Percentiles rank a stretch among this genome's conserved stretches.
These are phyloP conservation scores for Xylaria sp. DNA, from an alignment of 2,329 filamentous ascomycete genomes.

Conservation along the genomic window DNA sequence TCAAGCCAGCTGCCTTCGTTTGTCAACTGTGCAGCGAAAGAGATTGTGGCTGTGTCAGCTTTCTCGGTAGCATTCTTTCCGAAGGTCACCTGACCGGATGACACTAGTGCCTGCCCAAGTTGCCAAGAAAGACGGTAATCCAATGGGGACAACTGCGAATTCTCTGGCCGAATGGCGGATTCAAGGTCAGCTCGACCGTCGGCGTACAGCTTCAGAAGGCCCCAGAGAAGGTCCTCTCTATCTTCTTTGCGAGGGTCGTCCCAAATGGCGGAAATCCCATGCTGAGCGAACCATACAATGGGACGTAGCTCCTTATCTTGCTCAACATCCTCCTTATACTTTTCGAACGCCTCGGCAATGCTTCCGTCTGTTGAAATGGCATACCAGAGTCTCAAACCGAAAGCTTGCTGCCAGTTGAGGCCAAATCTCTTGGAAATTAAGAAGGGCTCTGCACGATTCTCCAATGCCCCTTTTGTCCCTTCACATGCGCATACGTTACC, in stretches of 20 bases:
- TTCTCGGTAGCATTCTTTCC: slow-evolving; percentile 62
- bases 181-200: slow-evolving; percentile 65
- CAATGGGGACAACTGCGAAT: slow-evolving; percentile 75
- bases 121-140: slow-evolving; percentile 85
- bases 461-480: slow-evolving; percentile 74
- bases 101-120: slow-evolving; percentile 70
- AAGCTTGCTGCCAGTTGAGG: slow-evolving; percentile 91
- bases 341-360: slow-evolving; percentile 72
- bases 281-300: slow-evolving; percentile 71
- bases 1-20: slow-evolving; percentile 70
- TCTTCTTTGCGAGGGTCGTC: slow-evolving; percentile 61
- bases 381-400: slow-evolving; percentile 92
- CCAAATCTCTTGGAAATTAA: slow-evolving; percentile 82
- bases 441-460: slow-evolving; percentile 82
- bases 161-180: slow-evolving; percentile 75
- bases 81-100: slow-evolving; percentile 57
- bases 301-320: slow-evolving; percentile 75
- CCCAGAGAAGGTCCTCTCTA: slow-evolving; percentile 83
- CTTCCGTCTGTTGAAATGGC: slow-evolving; percentile 71
- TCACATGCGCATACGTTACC: slow-evolving; percentile 86
- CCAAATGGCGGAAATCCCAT: slow-evolving; percentile 64
- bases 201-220: slow-evolving; percentile 81
- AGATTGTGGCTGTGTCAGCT: slow-evolving; percentile 68
- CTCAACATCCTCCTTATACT: slow-evolving; percentile 75
- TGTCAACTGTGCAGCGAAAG: slow-evolving; percentile 69